A percentile compares a stretch with the other conserved stretches of the same genome.
Conservation (phyloP, 1,139 yeast species). For the Yueomyces sp. region DNA sequence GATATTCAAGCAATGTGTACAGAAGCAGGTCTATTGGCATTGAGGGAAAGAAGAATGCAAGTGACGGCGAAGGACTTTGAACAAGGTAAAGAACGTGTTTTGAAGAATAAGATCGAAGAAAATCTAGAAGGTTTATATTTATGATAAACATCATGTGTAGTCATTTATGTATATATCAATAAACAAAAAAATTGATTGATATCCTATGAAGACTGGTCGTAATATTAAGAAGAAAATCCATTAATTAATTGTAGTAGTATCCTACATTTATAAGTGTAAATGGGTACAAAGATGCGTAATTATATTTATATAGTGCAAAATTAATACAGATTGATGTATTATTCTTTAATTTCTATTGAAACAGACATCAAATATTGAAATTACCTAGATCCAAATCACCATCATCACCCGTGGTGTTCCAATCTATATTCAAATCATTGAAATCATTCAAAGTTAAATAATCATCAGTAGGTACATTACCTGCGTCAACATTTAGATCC, state of each 20-base stretch:
- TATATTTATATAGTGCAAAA: too few species aligned
- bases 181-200: not conserved
- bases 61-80: slow-evolving; percentile 92
- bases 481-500: not conserved
- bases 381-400: slow-evolving; percentile 20
- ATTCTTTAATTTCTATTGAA: too few species aligned
- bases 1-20: slow-evolving; percentile 97
- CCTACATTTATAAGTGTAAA: too few species aligned
- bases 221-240: too few species aligned
- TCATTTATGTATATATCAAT: slow-evolving; percentile 1
- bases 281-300: too few species aligned
- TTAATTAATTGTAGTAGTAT: too few species aligned
- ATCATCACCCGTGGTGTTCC: slow-evolving; percentile 22
- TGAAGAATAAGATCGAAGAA: slow-evolving; percentile 96
- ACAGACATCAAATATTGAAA: slow-evolving; percentile 15
- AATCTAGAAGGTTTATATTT: slow-evolving; percentile 89
- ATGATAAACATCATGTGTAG: slow-evolving; percentile 23
- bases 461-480: slow-evolving; percentile 17
- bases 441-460: slow-evolving; percentile 24
- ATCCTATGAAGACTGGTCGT: too few species aligned
- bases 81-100: slow-evolving; percentile 89
- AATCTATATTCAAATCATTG: slow-evolving; percentile 24
- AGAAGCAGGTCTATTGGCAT: slow-evolving; percentile 90
- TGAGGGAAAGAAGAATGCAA: slow-evolving; percentile 53
- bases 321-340: too few species aligned